Percentiles rank a stretch among this genome's conserved stretches.
These are phyloP conservation scores for Cardamine occulta DNA, from an alignment of 345 rosid genomes.

Conservation along the genomic window DNA sequence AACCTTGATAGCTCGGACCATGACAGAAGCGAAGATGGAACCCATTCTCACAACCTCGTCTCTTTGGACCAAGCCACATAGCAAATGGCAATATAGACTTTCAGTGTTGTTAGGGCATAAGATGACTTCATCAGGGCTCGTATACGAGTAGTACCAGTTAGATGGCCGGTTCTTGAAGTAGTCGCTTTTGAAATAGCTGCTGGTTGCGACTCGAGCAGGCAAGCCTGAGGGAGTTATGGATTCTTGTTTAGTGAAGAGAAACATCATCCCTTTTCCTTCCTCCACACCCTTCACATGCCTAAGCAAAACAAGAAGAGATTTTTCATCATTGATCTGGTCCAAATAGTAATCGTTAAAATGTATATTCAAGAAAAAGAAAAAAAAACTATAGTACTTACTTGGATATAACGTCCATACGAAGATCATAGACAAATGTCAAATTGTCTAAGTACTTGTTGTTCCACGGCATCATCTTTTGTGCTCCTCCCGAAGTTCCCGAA, in stretches of 20 bases:
- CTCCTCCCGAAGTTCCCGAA: slow-evolving; percentile 95
- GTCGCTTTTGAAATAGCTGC: slow-evolving; percentile 83
- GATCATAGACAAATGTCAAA: slow-evolving; percentile 77
- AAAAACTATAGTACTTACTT: slow-evolving; percentile 52
- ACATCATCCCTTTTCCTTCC: slow-evolving; percentile 88
- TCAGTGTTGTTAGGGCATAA: slow-evolving; percentile 79
- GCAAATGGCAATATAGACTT: slow-evolving; percentile 83
- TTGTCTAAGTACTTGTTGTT: slow-evolving; percentile 80
- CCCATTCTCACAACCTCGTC: slow-evolving; percentile 79
- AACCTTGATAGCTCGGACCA: slow-evolving; percentile 74
- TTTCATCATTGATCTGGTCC: slow-evolving; percentile 6
- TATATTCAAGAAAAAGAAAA: background rate
- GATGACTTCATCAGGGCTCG: slow-evolving; percentile 89
- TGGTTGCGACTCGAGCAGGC: slow-evolving; percentile 84
- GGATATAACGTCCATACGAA: slow-evolving; percentile 77
- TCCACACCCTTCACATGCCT: slow-evolving; percentile 81
- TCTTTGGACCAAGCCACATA: slow-evolving; percentile 78
- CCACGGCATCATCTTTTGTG: slow-evolving; percentile 93
- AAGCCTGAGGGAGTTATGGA: slow-evolving; percentile 71
- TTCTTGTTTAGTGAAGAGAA: slow-evolving; percentile 81
- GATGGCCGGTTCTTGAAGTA: slow-evolving; percentile 77
- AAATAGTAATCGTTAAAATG: background rate
- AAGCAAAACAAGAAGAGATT: slow-evolving; percentile 26
- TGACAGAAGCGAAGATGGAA: slow-evolving; percentile 87
- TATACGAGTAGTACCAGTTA: slow-evolving; percentile 69